Evolutionary conservation across 2,329 filamentous ascomycete genomes (phyloP).

Genomic region (Rachicladosporium sp.): DNA sequence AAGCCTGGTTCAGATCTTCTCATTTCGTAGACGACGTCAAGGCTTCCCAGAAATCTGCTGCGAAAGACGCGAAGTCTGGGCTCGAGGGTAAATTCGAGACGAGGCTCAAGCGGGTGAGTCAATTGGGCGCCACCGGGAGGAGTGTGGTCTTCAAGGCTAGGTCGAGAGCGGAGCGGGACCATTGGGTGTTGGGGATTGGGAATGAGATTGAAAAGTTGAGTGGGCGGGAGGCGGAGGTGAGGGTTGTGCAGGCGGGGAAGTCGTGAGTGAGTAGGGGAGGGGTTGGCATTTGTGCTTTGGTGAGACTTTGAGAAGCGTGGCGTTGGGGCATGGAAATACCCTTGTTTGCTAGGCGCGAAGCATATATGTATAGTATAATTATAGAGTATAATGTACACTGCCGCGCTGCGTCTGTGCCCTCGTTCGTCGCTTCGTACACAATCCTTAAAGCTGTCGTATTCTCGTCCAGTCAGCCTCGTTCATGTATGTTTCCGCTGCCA

Average conservation of each 20-base stretch:
- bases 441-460: no score
- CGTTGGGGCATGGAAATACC: no score
- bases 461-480: no score
- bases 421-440: no score
- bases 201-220: slow-evolving; percentile 53
- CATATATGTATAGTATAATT: no score
- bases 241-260: slow-evolving; percentile 23
- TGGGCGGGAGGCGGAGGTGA: slow-evolving; percentile 28
- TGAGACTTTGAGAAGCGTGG: no score
- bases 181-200: slow-evolving; percentile 54
- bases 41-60: slow-evolving; percentile 5
- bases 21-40: slow-evolving; percentile 21
- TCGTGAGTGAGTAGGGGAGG: neutral
- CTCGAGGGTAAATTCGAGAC: no score
- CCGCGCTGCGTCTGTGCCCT: no score
- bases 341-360: no score
- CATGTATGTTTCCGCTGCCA: no score
- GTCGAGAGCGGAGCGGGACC: slow-evolving; percentile 52
- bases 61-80: slow-evolving; percentile 4
- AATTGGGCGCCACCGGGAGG: slow-evolving; percentile 47
- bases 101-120: slow-evolving; percentile 47
- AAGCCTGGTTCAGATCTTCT: slow-evolving; percentile 39
- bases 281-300: no score
- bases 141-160: slow-evolving; percentile 55
- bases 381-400: no score